Conservation (phyloP, 2,329 filamentous ascomycete species). For the Sclerotinia minor region DNA sequence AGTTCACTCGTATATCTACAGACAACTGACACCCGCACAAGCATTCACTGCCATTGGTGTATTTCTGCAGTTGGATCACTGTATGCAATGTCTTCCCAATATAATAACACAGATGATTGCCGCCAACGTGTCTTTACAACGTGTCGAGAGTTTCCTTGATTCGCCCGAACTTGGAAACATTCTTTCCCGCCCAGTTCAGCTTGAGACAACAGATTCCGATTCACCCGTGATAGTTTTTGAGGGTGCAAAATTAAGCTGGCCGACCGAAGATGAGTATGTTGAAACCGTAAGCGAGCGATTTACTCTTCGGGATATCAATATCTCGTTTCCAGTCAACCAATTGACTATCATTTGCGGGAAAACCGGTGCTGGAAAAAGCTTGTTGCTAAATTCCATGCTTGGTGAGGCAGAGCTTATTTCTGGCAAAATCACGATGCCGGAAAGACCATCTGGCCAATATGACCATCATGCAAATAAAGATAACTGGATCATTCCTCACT, state of each 20-base stretch:
- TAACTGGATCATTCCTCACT: slow-evolving; percentile 66
- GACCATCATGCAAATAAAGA: slow-evolving; percentile 59
- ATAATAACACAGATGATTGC: slow-evolving; percentile 69
- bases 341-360: slow-evolving; percentile 73
- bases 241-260: slow-evolving; percentile 67
- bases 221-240: slow-evolving; percentile 56
- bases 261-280: slow-evolving; percentile 26
- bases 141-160: slow-evolving; percentile 70
- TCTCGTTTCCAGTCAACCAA: slow-evolving; percentile 66
- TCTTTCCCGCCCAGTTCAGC: slow-evolving; percentile 47
- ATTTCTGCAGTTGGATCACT: slow-evolving; percentile 69
- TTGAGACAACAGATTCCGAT: slow-evolving; percentile 43
- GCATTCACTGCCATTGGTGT: slow-evolving; percentile 76
- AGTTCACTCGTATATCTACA: slow-evolving; percentile 64
- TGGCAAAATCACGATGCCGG: slow-evolving; percentile 59
- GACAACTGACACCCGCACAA: slow-evolving; percentile 64
- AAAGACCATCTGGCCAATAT: slow-evolving; percentile 49
- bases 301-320: slow-evolving; percentile 61
- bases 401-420: slow-evolving; percentile 70
- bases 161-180: slow-evolving; percentile 60
- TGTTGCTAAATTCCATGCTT: slow-evolving; percentile 70
- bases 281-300: slow-evolving; percentile 47
- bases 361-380: slow-evolving; percentile 75
- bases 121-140: slow-evolving; percentile 66
- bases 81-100: slow-evolving; percentile 68